Conservation (phyloP, 83 land plant genomes). For the Diphasiastrum complanatum region DNA sequence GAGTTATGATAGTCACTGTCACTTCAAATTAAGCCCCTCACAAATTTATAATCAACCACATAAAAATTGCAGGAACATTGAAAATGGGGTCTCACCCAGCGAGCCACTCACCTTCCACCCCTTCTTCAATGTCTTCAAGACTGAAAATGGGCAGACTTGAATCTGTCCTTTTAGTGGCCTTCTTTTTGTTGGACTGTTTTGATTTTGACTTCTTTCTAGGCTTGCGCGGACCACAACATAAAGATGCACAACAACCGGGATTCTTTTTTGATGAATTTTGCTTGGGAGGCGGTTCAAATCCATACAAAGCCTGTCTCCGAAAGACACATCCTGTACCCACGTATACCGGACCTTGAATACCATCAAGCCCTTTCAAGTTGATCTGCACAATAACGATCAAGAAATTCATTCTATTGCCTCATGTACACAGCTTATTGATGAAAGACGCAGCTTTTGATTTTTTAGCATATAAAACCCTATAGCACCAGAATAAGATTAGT, state of each 20-base stretch:
- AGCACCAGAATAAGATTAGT: no score
- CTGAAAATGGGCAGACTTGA: constrained; percentile 56
- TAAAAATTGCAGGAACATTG: no score
- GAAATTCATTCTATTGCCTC: no score
- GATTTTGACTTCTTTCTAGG: constrained; percentile 34
- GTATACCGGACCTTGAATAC: constrained; percentile 66
- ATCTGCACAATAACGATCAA: constrained; percentile 35
- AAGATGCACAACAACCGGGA: constrained; percentile 16
- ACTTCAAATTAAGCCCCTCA: no score
- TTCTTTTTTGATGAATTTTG: constrained; percentile 52
- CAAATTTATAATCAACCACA: no score
- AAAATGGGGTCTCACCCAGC: not conserved
- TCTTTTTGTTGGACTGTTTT: constrained; percentile 49
- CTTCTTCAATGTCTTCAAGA: constrained; percentile 69
- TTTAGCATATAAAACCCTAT: not conserved
- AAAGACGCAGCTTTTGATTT: not conserved
- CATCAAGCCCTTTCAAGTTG: constrained; percentile 69
- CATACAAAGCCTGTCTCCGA: constrained; percentile 70
- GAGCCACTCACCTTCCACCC: constrained; percentile 44
- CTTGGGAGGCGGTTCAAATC: constrained; percentile 61
- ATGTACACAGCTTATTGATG: not conserved
- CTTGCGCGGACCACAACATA: constrained; percentile 57
- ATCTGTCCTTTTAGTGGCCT: constrained; percentile 46
- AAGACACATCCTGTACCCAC: constrained; percentile 71
- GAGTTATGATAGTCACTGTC: no score